Evolutionary conservation across 169 alveolate genomes (phyloP).

Genomic region (Plasmodium vivax): DNA sequence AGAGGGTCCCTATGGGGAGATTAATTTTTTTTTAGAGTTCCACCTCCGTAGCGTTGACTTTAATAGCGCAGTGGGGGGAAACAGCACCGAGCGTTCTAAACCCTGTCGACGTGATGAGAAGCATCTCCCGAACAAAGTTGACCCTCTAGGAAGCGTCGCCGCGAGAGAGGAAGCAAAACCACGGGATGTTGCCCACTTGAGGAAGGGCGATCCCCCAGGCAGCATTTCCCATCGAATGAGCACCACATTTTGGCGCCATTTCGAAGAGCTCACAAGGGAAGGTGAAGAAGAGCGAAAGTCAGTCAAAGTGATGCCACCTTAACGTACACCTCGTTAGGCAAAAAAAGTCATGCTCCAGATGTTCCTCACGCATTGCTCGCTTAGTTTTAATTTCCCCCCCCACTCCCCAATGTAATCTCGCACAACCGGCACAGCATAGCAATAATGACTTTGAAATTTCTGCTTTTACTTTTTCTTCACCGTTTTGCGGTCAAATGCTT

Average conservation of each 20-base stretch:
- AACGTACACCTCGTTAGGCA: neutral
- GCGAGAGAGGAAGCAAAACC: neutral
- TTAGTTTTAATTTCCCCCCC: neutral
- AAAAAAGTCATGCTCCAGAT: neutral
- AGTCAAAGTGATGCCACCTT: neutral
- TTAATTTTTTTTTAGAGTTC: neutral
- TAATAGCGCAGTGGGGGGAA: neutral
- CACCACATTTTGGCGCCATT: neutral
- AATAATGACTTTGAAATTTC: constrained; percentile 23
- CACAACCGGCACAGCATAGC: neutral
- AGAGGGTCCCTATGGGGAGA: neutral
- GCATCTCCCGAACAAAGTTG: neutral
- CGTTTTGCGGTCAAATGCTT: neutral
- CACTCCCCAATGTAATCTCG: neutral
- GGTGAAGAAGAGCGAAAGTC: neutral
- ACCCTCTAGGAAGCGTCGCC: neutral
- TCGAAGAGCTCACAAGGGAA: neutral
- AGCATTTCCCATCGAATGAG: neutral
- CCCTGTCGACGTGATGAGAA: neutral
- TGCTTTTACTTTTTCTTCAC: constrained; percentile 9
- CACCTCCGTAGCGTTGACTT: neutral
- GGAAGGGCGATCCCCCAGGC: neutral
- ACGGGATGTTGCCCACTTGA: neutral
- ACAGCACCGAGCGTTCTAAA: neutral
- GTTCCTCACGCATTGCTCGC: neutral